Conservation (phyloP, 1,284 basidiomycete genomes). For the Bjerkandera adusta region DNA sequence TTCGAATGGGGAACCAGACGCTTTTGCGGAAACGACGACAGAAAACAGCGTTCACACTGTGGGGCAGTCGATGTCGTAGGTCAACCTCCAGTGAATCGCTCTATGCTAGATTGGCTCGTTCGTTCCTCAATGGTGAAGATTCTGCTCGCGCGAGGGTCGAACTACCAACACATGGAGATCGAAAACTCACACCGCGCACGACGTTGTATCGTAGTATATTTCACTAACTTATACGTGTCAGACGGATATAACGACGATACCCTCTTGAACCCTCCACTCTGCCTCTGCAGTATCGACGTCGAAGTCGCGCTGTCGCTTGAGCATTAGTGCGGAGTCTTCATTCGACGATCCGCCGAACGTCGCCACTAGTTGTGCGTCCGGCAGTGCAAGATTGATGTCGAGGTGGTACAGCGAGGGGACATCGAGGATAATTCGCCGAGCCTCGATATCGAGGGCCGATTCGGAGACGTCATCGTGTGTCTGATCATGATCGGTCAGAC, state of each 20-base stretch:
- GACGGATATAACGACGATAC: slow-evolving; percentile 39
- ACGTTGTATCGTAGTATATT: too few relatives aligned
- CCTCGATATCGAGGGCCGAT: slow-evolving; percentile 60
- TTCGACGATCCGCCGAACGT: slow-evolving; percentile 13
- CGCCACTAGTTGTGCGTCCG: slow-evolving; percentile 46
- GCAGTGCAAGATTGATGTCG: slow-evolving; percentile 51
- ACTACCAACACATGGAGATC: too few relatives aligned
- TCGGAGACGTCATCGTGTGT: slow-evolving; percentile 33
- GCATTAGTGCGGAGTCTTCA: slow-evolving; percentile 30
- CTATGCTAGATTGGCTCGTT: too few relatives aligned
- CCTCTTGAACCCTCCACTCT: slow-evolving; percentile 60
- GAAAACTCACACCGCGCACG: too few relatives aligned
- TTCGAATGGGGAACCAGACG: too few relatives aligned
- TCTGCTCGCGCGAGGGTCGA: too few relatives aligned
- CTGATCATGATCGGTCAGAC: background rate
- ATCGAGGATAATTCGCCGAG: slow-evolving; percentile 49
- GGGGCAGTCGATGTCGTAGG: too few relatives aligned
- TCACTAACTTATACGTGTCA: slow-evolving; percentile 25
- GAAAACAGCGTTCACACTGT: too few relatives aligned
- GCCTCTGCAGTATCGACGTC: slow-evolving; percentile 59
- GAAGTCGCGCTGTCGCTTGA: slow-evolving; percentile 56
- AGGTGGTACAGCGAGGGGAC: slow-evolving; percentile 47
- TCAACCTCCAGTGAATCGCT: too few relatives aligned
- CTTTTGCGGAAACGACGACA: too few relatives aligned
- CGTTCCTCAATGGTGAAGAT: too few relatives aligned